These are phyloP conservation scores for Moesziomyces antarcticus DNA, from an alignment of 1,284 basidiomycete genomes.

Conservation along the genomic window DNA sequence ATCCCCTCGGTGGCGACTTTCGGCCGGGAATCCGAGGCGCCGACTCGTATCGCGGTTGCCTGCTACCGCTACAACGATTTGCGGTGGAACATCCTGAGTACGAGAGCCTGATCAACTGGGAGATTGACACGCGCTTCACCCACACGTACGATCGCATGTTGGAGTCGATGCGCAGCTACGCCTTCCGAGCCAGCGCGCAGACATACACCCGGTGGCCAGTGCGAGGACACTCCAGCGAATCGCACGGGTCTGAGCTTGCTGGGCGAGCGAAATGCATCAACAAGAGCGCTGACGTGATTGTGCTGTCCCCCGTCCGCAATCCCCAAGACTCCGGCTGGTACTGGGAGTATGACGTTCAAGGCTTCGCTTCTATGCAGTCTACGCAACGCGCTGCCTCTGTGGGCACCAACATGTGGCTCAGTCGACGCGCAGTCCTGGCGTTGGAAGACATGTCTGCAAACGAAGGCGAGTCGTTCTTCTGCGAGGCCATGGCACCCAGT, in stretches of 20 bases:
- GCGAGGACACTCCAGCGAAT: too few species aligned
- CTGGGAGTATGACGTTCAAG: slow-evolving; percentile 38
- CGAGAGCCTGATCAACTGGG: slow-evolving; percentile 19
- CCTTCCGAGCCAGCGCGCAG: slow-evolving; percentile 1
- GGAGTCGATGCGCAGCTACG: slow-evolving; percentile 7
- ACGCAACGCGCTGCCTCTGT: slow-evolving; percentile 20
- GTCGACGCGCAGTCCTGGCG: slow-evolving; percentile 14
- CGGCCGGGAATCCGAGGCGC: slow-evolving; percentile 16
- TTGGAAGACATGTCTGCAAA: slow-evolving; percentile 15
- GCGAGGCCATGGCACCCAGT: slow-evolving; percentile 26
- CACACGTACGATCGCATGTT: slow-evolving; percentile 22
- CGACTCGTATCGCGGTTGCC: slow-evolving; percentile 31
- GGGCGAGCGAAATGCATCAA: neutral
- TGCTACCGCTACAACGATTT: slow-evolving; percentile 23
- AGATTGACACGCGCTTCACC: slow-evolving; percentile 31
- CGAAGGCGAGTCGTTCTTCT: slow-evolving; percentile 19
- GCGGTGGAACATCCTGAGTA: slow-evolving; percentile 22
- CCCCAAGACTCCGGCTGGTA: slow-evolving; percentile 23
- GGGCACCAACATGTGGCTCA: slow-evolving; percentile 23
- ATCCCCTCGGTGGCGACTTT: slow-evolving; percentile 24
- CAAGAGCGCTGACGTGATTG: slow-evolving; percentile 18
- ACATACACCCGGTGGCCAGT: slow-evolving; percentile 21
- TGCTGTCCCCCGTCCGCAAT: slow-evolving; percentile 23
- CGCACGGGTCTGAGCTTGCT: too few species aligned
- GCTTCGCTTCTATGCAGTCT: slow-evolving; percentile 2